Conservation (phyloP, 1,284 basidiomycete genomes). For the Laetiporus sulphureus region DNA sequence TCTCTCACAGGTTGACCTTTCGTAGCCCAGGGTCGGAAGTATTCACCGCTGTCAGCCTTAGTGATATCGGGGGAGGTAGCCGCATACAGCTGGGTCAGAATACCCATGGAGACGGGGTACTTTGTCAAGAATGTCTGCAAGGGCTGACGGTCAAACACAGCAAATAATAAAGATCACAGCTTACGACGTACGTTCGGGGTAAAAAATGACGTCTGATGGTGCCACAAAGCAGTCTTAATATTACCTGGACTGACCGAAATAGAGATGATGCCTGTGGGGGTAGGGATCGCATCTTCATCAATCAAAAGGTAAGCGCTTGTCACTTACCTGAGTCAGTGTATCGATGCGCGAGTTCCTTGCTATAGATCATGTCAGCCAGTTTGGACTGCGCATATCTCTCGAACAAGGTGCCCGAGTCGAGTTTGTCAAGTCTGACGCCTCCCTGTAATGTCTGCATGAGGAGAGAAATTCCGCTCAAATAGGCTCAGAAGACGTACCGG, state of each 20-base stretch:
- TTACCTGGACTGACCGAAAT: slow-evolving; percentile 1
- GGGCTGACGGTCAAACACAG: background rate
- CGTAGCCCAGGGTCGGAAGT: background rate
- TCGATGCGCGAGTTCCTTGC: slow-evolving; percentile 3
- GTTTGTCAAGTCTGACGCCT: background rate
- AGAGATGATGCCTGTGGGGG: slow-evolving; percentile 1
- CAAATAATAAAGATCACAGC: background rate
- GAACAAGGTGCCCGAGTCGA: background rate
- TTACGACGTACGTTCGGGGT: background rate
- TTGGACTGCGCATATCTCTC: slow-evolving; percentile 1
- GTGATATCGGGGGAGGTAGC: slow-evolving; percentile 1
- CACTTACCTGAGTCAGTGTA: slow-evolving; percentile 2
- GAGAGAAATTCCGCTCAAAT: background rate
- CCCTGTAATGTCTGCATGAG: background rate
- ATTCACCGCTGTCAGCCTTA: background rate
- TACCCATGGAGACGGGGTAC: background rate
- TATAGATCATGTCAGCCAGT: background rate
- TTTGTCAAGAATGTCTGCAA: background rate
- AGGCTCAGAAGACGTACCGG: background rate
- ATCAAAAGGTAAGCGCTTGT: background rate
- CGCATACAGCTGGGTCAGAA: slow-evolving; percentile 4
- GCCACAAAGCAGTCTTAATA: slow-evolving; percentile 1
- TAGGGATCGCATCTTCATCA: background rate
- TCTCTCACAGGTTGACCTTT: background rate
- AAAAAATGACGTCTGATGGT: background rate